A percentile compares a stretch with the other conserved stretches of the same genome.
These are phyloP conservation scores for Nannizzia gypsea DNA, from an alignment of 2,329 filamentous ascomycete species.

Conservation along the genomic window DNA sequence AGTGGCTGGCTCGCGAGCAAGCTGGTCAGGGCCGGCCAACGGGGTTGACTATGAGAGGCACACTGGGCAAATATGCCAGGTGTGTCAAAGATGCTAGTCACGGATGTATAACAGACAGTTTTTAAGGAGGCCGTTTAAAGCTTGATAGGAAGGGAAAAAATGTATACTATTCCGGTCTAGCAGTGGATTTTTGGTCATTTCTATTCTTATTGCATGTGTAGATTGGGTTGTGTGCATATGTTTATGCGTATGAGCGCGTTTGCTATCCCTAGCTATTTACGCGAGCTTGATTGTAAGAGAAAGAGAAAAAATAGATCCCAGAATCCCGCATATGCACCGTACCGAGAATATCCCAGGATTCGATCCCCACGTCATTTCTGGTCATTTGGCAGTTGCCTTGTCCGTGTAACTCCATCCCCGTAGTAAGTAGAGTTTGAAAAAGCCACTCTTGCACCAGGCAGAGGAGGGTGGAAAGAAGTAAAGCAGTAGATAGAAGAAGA, in stretches of 20 bases:
- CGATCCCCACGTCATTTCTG: not conserved
- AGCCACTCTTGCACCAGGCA: not conserved
- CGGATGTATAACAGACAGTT: conserved; percentile 37
- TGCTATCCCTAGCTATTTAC: not conserved
- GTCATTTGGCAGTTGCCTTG: not conserved
- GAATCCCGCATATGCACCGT: not conserved
- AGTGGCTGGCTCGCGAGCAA: conserved; percentile 44
- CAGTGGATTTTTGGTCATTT: too few species aligned
- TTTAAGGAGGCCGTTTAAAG: conserved; percentile 4
- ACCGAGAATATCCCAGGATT: not conserved
- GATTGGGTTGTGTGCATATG: not conserved
- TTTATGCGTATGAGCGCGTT: not conserved
- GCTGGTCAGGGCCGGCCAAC: conserved; percentile 38
- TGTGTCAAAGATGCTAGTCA: conserved; percentile 37
- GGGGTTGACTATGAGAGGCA: conserved; percentile 48
- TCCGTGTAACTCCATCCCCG: not conserved
- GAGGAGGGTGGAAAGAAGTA: not conserved
- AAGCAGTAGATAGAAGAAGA: not conserved
- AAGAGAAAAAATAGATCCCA: not conserved
- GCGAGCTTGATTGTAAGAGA: not conserved
- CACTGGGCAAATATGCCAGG: conserved; percentile 57
- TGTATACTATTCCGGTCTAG: not conserved
- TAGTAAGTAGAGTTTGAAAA: not conserved
- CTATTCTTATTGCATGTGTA: not conserved
- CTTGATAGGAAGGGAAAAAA: not conserved